Evolutionary conservation across 1,284 basidiomycete genomes (phyloP), one percentile per base, ranked within the genome.

Genomic region (Xerocomus cyaneibrunnescens): DNA sequence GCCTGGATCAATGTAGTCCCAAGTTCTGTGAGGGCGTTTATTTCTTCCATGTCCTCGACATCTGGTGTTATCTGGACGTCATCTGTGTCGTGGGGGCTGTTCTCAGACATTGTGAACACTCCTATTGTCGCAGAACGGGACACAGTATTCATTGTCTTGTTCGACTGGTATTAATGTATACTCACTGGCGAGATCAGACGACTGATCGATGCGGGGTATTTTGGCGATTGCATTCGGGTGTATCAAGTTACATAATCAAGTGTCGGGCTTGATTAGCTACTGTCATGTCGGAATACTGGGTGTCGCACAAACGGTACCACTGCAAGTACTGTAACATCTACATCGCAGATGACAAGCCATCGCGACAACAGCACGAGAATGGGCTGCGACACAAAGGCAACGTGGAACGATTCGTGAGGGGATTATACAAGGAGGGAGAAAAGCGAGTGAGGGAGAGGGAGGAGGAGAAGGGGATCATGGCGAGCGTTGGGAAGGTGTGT

Each of bases 351-450:
- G 94, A 97, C 76, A 91, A 83, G 12, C 94, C 94, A 6, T 98
- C 96, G 3, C 83, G 91, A 47, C 78, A 83, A 56, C 93, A 95
- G 55, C 97, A 99, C 70, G 97, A 99, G 72, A 89, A 83, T 57
- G 97, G 97, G 39, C 73, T 96, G 45, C 84, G 92, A 42, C 97
- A 99, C 75, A 92, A 97, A 68, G 94, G 94, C 43, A 97, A 92
- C 69, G 85, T 92, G 56, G 94, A 98, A 66, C 81, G 94, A 9
- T 96, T 89, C 70, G 90, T 99, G 48, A 80, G 92, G 37, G 84
- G 89, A 37, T 80, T 98, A 27, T 99, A 99, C 80, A 96, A 96
- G 75, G 76, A 84, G n/a, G 89, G 94, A 5, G 92, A 94, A 73
- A 86, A 87, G 73, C 83, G 84, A 49, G 91, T 92, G 74, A 85